phyloP scores from a whole-genome alignment of 176 grass and related monocot genomes.

The Triticum aestivum region IWGSC_CS_RefSeq_v2.1 NC_057803.1:526186382-526186881 shows the following conservation, averaged over 20 bases:
- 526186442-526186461: conserved; percentile 28
- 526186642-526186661: too few species aligned
- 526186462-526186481: conserved; percentile 54
- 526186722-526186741: conserved; percentile 36
- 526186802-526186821: conserved; percentile 19
- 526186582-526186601: not conserved
- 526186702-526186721: conserved; percentile 46
- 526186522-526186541: not conserved
- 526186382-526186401: conserved; percentile 38
- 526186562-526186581: not conserved
- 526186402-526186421: conserved; percentile 41
- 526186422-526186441: conserved; percentile 42
- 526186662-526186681: not conserved
- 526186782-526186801: conserved; percentile 45
- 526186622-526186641: not conserved
- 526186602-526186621: not conserved
- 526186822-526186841: conserved; percentile 31
- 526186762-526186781: conserved; percentile 37
- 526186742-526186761: conserved; percentile 37
- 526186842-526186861: conserved; percentile 50
- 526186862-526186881: conserved; percentile 35
- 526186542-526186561: not conserved
- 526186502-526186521: conserved; percentile 15
- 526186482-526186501: conserved; percentile 34
- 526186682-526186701: conserved; percentile 12